Conservation (phyloP, 352 stramenopile genomes). For the Phytophthora gonapodyides region DNA sequence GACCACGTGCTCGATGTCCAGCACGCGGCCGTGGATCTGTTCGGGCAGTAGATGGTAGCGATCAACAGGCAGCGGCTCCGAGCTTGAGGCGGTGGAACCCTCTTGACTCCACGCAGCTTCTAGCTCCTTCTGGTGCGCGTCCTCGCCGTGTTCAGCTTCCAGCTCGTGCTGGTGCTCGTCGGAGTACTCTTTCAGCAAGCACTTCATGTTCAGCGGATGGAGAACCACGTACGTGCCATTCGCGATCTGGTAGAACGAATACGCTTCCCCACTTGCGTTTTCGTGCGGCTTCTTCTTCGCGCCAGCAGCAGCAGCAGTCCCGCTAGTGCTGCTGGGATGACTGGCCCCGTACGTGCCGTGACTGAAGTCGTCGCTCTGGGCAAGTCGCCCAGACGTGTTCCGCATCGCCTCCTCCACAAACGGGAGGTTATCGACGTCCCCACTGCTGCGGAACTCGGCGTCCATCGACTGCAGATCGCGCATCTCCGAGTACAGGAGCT, state of each 20-base stretch:
- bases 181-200: conserved; percentile 77
- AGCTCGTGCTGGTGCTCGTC: conserved; percentile 37
- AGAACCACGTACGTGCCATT: conserved; percentile 90
- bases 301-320: background rate
- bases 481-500: conserved; percentile 69
- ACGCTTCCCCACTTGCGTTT: conserved; percentile 42
- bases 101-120: conserved; percentile 40
- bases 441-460: conserved; percentile 69
- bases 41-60: conserved; percentile 65
- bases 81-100: conserved; percentile 23
- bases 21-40: conserved; percentile 57
- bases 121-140: conserved; percentile 29
- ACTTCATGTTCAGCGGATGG: conserved; percentile 91
- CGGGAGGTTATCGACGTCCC: conserved; percentile 73
- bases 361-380: conserved; percentile 27
- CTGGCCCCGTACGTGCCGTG: conserved; percentile 17
- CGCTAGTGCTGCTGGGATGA: conserved; percentile 1
- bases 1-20: conserved; percentile 89
- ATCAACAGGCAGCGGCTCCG: conserved; percentile 21
- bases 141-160: conserved; percentile 8
- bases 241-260: conserved; percentile 87
- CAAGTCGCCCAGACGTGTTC: conserved; percentile 65
- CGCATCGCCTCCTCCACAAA: conserved; percentile 84
- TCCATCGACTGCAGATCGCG: conserved; percentile 71
- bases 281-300: conserved; percentile 20